Evolutionary conservation across 1,284 basidiomycete species (phyloP).

Genomic region (Puccinia sorghi): DNA sequence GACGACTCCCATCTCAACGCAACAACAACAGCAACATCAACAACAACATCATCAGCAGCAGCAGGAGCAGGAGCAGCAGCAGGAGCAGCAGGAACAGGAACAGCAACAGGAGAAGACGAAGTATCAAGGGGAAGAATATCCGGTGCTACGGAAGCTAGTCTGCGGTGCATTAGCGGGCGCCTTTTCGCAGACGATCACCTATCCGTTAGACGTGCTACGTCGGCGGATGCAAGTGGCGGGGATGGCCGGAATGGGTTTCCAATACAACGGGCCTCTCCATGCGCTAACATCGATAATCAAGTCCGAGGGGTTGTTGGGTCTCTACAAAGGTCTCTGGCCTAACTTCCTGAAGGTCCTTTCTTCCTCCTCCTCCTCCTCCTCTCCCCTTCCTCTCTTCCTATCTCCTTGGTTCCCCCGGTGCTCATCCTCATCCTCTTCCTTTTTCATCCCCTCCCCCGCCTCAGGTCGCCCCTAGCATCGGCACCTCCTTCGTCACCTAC

Average conservation of each 20-base stretch:
- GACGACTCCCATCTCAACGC: neutral
- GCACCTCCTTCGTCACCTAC: conserved; percentile 64
- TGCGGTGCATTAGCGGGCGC: conserved; percentile 64
- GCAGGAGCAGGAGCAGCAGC: too few species aligned
- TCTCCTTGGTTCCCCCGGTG: too few species aligned
- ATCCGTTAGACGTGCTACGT: conserved; percentile 90
- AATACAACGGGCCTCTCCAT: conserved; percentile 76
- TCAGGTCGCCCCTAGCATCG: conserved; percentile 88
- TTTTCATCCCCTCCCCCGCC: too few species aligned
- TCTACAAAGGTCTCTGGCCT: conserved; percentile 87
- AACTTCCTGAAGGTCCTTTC: conserved; percentile 73
- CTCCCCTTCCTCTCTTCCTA: conserved; percentile 48
- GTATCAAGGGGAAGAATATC: too few species aligned
- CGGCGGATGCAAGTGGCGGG: conserved; percentile 95
- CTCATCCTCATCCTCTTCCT: neutral
- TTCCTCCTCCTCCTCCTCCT: conserved; percentile 51
- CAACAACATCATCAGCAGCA: too few species aligned
- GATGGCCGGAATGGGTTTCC: conserved; percentile 68
- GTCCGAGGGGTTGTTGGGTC: conserved; percentile 71
- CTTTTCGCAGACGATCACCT: conserved; percentile 89
- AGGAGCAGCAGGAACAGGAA: too few species aligned
- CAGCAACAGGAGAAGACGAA: too few species aligned
- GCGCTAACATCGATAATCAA: conserved; percentile 72
- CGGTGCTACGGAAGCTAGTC: conserved; percentile 56
- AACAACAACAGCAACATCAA: conserved; percentile 49